phyloP scores from a whole-genome alignment of 225 moss, liverwort and hornwort genomes.

The Rhytidiadelphus loreus region DNA sequence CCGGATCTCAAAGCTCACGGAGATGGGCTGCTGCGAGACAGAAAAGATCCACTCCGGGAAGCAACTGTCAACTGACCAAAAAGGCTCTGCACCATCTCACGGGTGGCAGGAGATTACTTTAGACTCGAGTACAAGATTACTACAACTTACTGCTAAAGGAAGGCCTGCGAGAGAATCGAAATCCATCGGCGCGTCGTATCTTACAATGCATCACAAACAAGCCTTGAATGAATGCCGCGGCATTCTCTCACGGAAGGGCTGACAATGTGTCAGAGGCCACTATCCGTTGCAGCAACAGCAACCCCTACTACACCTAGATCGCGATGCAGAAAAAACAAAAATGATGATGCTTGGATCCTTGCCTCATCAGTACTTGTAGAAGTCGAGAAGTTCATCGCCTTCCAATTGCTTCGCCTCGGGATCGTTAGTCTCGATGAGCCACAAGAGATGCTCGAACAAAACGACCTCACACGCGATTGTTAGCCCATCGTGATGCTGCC shows the following conservation, averaged over 20 bases:
- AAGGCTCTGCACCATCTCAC: neutral
- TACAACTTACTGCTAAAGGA: neutral
- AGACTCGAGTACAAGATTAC: neutral
- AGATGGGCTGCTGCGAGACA: neutral
- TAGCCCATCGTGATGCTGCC: slow-evolving; percentile 1
- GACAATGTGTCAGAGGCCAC: slow-evolving; percentile 42
- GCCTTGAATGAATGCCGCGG: neutral
- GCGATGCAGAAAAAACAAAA: neutral
- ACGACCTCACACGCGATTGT: slow-evolving; percentile 39
- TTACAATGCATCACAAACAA: neutral
- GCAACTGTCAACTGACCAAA: neutral
- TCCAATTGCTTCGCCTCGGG: slow-evolving; percentile 24
- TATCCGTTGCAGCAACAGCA: slow-evolving; percentile 2
- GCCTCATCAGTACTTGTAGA: slow-evolving; percentile 19
- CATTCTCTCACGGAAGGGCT: slow-evolving; percentile 26
- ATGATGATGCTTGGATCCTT: neutral
- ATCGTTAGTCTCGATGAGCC: slow-evolving; percentile 25
- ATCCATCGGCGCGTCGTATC: neutral
- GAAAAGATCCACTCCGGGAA: neutral
- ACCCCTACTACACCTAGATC: neutral
- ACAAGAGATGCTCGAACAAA: slow-evolving; percentile 38
- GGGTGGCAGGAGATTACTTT: neutral
- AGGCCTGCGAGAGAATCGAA: neutral
- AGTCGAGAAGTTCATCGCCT: slow-evolving; percentile 26
- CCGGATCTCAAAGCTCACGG: neutral